Evolutionary conservation across 352 stramenopile genomes (phyloP).

Genomic region (Peronosclerospora sorghi): DNA sequence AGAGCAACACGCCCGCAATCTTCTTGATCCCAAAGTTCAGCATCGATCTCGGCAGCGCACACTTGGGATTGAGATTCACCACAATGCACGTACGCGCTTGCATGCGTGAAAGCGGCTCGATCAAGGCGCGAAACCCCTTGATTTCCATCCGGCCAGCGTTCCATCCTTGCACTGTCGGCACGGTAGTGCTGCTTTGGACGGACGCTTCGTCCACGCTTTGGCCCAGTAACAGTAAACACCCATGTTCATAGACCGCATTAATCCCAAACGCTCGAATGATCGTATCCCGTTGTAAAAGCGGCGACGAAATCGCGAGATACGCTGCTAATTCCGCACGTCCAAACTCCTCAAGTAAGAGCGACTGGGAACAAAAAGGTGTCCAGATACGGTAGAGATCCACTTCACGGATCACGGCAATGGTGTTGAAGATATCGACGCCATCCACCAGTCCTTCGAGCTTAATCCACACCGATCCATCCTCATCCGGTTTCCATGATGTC

Average conservation of each 20-base stretch:
- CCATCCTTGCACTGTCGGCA: slow-evolving; percentile 56
- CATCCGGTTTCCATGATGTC: slow-evolving; percentile 68
- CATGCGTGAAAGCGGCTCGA: slow-evolving; percentile 60
- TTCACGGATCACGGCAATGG: slow-evolving; percentile 69
- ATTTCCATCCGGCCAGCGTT: slow-evolving; percentile 65
- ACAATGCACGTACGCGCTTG: slow-evolving; percentile 66
- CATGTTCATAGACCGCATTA: slow-evolving; percentile 70
- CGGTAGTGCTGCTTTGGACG: slow-evolving; percentile 19
- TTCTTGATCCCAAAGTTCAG: slow-evolving; percentile 83
- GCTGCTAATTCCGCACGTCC: slow-evolving; percentile 44
- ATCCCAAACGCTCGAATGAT: slow-evolving; percentile 64
- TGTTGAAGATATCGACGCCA: slow-evolving; percentile 75
- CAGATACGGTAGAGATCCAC: slow-evolving; percentile 67
- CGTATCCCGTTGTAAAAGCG: slow-evolving; percentile 56
- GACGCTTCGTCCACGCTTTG: slow-evolving; percentile 34
- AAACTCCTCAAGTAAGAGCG: slow-evolving; percentile 38
- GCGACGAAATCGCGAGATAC: slow-evolving; percentile 65
- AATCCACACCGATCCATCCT: slow-evolving; percentile 66
- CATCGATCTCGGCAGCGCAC: slow-evolving; percentile 49
- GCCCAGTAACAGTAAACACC: slow-evolving; percentile 56
- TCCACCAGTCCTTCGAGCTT: slow-evolving; percentile 72
- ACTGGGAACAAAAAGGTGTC: slow-evolving; percentile 68
- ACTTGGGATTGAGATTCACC: slow-evolving; percentile 71
- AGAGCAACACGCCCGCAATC: slow-evolving; percentile 62
- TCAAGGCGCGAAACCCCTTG: slow-evolving; percentile 57